Conservation (phyloP, 345 rosid genomes). For the Eucalyptus caleyi region DNA sequence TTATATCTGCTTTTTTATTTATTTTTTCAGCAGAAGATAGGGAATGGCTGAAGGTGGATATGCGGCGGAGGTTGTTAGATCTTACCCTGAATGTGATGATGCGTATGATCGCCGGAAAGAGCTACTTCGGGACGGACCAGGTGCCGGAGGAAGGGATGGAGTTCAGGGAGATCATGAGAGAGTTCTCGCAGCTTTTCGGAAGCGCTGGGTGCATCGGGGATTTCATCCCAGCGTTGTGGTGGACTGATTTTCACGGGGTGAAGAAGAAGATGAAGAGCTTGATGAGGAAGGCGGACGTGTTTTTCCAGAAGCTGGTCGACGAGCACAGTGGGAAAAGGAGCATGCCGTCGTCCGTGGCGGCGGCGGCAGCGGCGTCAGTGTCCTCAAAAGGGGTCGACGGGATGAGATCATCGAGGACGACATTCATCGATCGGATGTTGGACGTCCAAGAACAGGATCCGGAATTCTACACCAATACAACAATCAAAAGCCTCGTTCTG, state of each 20-base stretch:
- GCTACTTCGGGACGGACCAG: neutral
- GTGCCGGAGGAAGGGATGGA: neutral
- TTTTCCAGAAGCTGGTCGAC: slow-evolving; percentile 10
- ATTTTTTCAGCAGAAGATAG: neutral
- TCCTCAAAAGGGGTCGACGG: neutral
- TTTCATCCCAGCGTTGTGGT: slow-evolving; percentile 7
- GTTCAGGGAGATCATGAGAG: neutral
- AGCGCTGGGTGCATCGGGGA: neutral
- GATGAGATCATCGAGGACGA: neutral
- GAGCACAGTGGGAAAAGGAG: neutral
- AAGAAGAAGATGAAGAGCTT: slow-evolving; percentile 1
- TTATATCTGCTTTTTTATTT: neutral
- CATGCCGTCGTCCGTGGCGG: neutral
- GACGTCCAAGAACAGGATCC: slow-evolving; percentile 15
- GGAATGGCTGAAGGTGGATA: neutral
- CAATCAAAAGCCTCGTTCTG: slow-evolving; percentile 12
- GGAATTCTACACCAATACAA: slow-evolving; percentile 4
- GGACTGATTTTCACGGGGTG: slow-evolving; percentile 10
- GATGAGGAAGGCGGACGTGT: slow-evolving; percentile 7
- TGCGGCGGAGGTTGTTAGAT: neutral
- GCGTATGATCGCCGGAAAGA: slow-evolving; percentile 7
- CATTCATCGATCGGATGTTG: slow-evolving; percentile 9
- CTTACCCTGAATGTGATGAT: neutral
- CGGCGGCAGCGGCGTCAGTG: neutral
- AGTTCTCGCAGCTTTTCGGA: neutral